Conservation (phyloP, 306 rosid species). For the Coriaria nepalensis region DNA sequence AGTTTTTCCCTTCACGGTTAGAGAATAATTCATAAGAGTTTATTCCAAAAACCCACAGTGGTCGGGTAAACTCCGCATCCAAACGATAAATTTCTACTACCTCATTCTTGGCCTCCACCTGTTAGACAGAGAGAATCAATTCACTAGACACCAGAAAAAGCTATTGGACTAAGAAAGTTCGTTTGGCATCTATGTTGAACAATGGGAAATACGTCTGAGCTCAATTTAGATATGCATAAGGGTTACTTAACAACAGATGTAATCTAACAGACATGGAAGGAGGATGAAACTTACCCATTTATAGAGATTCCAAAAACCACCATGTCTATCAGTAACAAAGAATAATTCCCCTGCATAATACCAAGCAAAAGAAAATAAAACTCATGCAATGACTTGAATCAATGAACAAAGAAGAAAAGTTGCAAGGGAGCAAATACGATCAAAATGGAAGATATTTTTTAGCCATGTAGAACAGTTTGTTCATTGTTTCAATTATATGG, state of each 20-base stretch:
- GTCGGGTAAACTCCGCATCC: slow-evolving; percentile 79
- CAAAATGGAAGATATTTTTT: neutral
- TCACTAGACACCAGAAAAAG: too few species aligned
- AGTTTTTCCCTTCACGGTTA: slow-evolving; percentile 22
- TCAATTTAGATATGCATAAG: too few species aligned
- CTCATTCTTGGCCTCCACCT: slow-evolving; percentile 69
- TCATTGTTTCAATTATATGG: slow-evolving; percentile 4
- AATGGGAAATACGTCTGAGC: too few species aligned
- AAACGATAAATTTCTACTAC: slow-evolving; percentile 52
- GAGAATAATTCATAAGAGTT: slow-evolving; percentile 68
- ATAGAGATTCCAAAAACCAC: slow-evolving; percentile 89
- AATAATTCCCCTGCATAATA: slow-evolving; percentile 70
- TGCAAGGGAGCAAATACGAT: slow-evolving; percentile 2
- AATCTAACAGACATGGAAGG: slow-evolving; percentile 1
- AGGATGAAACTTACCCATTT: slow-evolving; percentile 61
- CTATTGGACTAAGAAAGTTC: too few species aligned
- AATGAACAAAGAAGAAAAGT: neutral
- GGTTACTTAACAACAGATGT: too few species aligned
- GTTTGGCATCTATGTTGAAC: too few species aligned
- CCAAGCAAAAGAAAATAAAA: slow-evolving; percentile 5
- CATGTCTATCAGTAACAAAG: slow-evolving; percentile 65
- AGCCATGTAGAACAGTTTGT: neutral
- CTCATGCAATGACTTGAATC: slow-evolving; percentile 6
- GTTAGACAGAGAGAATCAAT: too few species aligned
- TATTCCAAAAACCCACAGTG: slow-evolving; percentile 64